These are phyloP conservation scores for Azolla pinnata DNA, from an alignment of 75 land plant species.

Conservation along the genomic window DNA sequence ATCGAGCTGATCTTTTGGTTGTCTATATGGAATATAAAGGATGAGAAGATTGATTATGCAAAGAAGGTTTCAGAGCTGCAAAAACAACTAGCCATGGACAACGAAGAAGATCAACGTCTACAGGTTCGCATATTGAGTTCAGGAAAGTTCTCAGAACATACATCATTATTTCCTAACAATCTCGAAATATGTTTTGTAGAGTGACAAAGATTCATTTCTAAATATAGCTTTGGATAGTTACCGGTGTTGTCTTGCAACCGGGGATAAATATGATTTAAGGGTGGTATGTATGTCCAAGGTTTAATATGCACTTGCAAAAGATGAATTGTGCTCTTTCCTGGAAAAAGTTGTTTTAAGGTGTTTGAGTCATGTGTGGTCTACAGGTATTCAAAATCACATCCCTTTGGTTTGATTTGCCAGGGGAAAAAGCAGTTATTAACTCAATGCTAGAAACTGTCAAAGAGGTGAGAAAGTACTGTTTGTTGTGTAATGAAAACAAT, in stretches of 20 bases:
- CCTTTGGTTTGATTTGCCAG: constrained; percentile 77
- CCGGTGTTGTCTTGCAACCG: constrained; percentile 54
- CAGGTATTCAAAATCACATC: constrained; percentile 97
- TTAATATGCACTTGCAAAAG: no score
- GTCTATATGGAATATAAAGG: no score
- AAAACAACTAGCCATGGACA: constrained; percentile 77
- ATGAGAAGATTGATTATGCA: constrained; percentile 63
- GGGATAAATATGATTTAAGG: constrained; percentile 84
- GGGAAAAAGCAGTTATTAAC: constrained; percentile 52
- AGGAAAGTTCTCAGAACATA: no score
- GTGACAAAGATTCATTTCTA: constrained; percentile 74
- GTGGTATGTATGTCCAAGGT: constrained; percentile 76
- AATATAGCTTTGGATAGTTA: constrained; percentile 66
- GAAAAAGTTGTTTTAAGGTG: background rate
- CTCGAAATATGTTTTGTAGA: no score
- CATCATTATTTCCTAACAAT: no score
- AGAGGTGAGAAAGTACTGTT: constrained; percentile 35
- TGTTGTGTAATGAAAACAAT: background rate
- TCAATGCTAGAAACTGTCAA: constrained; percentile 61
- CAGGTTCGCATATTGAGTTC: no score
- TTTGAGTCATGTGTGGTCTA: background rate
- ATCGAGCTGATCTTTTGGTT: no score
- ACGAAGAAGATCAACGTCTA: constrained; percentile 72
- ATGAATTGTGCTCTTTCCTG: no score
- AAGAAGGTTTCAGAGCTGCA: constrained; percentile 80